Evolutionary conservation across 768 basidiomycete genomes (phyloP), one percentile per base, ranked within the genome.

Genomic region (Xanthoconium stramineum): DNA sequence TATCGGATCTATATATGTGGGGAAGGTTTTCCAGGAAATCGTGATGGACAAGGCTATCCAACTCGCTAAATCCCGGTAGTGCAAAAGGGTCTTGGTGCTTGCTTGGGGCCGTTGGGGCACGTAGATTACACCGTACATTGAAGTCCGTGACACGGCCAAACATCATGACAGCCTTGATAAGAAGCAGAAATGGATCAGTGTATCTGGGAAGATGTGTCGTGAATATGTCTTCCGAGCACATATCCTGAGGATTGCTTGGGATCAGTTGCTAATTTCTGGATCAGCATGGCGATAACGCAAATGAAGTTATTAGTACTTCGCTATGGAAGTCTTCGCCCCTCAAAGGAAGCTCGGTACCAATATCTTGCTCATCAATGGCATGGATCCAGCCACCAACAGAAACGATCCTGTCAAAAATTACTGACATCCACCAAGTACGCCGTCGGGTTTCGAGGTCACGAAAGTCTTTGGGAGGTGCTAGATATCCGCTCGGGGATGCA

Each of bases 401-500:
- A 36, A 82, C 83, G 46, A 91, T 90, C 30, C 91, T 86, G 70
- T 94, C 91, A 68, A 93, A 92, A 45, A 91, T 73, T 39, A 94
- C 83, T 19, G 89, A 85, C 88, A 91, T 91, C 91, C 91, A 94
- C 91, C 91, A 94, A 6, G 90, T 88, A 50, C 91, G 80, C 48
- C 91, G 79, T 57, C 91, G 78, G 42, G 82, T 85, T 72, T 94
- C 91, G 53, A 91, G 71, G 60, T 93, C 91, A 19, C 80, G 81
- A 42, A 83, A 68, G 66, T 88, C 87, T 66, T 82, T 89, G 0
- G 91, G 91, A 14, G 91, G 88, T 4, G 86, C 83, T 14, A 94
- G 75, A 70, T 91, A 94, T 42, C 89, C 89, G 14, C 84, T 85
- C 11, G 88, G 84, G n/a, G 86, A 84, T 51, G 78, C 80, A 61